A percentile compares a stretch with the other conserved stretches of the same genome.
Conservation (phyloP, 805 yeast species). For the Hanseniaspora lindneri region DNA sequence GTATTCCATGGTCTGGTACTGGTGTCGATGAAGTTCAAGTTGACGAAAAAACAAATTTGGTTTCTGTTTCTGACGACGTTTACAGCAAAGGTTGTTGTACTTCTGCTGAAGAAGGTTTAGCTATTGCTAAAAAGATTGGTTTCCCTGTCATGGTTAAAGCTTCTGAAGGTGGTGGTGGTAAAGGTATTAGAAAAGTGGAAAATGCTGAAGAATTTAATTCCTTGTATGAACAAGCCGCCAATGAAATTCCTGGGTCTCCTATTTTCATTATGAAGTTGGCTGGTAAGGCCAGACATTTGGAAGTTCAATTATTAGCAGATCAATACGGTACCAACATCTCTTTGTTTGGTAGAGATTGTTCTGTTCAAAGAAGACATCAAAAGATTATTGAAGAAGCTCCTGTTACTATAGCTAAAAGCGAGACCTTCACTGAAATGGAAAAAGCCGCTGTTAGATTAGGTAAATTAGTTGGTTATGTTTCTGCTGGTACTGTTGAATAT, state of each 20-base stretch:
- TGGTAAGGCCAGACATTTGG: conserved; percentile 94
- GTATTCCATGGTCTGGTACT: conserved; percentile 99
- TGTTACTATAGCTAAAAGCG: conserved; percentile 80
- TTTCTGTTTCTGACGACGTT: conserved; percentile 73
- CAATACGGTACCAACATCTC: conserved; percentile 97
- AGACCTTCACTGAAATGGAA: conserved; percentile 85
- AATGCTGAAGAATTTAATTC: conserved; percentile 63
- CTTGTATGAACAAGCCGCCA: conserved; percentile 83
- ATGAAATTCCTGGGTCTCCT: conserved; percentile 98
- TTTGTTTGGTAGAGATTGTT: conserved; percentile 95
- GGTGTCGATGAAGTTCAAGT: conserved; percentile 76
- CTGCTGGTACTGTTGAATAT: conserved; percentile 99
- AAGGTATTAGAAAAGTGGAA: conserved; percentile 96
- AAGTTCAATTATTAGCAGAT: conserved; percentile 94
- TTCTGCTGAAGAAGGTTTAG: conserved; percentile 79
- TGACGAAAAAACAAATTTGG: conserved; percentile 61
- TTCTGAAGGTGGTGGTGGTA: conserved; percentile 99
- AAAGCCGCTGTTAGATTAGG: conserved; percentile 96
- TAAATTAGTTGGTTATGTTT: conserved; percentile 90
- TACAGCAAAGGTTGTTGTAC: conserved; percentile 82
- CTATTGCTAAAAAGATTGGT: conserved; percentile 75
- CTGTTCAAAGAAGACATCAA: conserved; percentile 98
- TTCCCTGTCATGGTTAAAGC: conserved; percentile 99
- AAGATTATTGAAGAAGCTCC: conserved; percentile 99
- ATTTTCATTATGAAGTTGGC: conserved; percentile 96